A percentile compares a stretch with the other conserved stretches of the same genome.
Evolutionary conservation across 2,329 filamentous ascomycete genomes (phyloP).

Genomic region (Juglanconis sp.): DNA sequence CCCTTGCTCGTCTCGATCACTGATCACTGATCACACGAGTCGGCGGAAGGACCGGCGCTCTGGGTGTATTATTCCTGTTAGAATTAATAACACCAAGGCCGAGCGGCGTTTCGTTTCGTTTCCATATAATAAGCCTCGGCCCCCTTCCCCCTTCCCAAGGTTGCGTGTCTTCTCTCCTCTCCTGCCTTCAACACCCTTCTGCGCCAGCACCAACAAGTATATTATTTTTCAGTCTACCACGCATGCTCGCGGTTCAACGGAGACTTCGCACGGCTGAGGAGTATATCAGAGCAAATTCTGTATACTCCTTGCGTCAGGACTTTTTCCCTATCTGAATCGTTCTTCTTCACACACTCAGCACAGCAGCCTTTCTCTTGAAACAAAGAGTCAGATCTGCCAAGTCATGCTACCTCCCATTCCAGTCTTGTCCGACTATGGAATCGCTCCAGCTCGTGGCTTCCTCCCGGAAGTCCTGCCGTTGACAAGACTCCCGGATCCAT

Average conservation of each 20-base stretch:
- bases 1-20: not conserved
- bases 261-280: constrained; percentile 57
- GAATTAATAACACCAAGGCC: constrained; percentile 7
- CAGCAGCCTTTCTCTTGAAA: constrained; percentile 4
- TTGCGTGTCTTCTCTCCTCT: not conserved
- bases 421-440: constrained; percentile 71
- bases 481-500: constrained; percentile 76
- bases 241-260: constrained; percentile 34
- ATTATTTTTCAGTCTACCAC: constrained; percentile 14
- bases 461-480: constrained; percentile 79
- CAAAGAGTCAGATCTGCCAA: constrained; percentile 6
- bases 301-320: constrained; percentile 65
- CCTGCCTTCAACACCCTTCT: constrained; percentile 9
- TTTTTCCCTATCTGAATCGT: constrained; percentile 21
- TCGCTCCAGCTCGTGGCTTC: constrained; percentile 78
- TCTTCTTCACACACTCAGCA: constrained; percentile 1
- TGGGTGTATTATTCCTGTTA: not conserved
- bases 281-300: constrained; percentile 56
- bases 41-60: not conserved
- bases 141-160: not conserved
- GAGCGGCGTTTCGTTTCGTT: constrained; percentile 4
- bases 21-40: not conserved
- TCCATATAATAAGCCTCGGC: constrained; percentile 5
- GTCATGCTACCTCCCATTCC: constrained; percentile 61
- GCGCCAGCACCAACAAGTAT: not conserved